Percentiles rank a stretch among this genome's conserved stretches.
Evolutionary conservation across 768 basidiomycete species (phyloP).

Genomic region (Lanmaoa rubissima): DNA sequence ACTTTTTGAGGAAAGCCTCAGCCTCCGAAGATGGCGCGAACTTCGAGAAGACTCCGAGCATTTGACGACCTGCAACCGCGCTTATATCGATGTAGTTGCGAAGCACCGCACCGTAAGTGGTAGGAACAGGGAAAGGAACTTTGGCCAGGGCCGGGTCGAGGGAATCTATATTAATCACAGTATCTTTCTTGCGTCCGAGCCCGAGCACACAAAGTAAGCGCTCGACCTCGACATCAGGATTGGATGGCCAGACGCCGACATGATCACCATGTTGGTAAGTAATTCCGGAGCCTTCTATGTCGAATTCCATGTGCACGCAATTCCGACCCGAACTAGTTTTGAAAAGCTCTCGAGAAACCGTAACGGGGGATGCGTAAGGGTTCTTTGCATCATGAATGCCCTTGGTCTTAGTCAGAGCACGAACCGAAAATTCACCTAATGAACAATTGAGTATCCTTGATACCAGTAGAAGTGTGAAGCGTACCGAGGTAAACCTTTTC

Average conservation of each 20-base stretch:
- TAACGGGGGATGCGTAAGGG: conserved; percentile 86
- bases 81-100: conserved; percentile 97
- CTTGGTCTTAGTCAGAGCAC: conserved; percentile 88
- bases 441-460: neutral
- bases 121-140: conserved; percentile 97
- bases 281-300: conserved; percentile 92
- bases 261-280: conserved; percentile 99
- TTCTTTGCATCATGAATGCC: conserved; percentile 99
- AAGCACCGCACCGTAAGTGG: conserved; percentile 90
- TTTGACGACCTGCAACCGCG: conserved; percentile 91
- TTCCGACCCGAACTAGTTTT: conserved; percentile 69
- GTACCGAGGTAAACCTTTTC: conserved; percentile 94
- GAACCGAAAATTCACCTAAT: conserved; percentile 89
- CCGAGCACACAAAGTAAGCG: conserved; percentile 86
- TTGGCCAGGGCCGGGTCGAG: conserved; percentile 97
- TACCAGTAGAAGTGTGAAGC: conserved; percentile 18
- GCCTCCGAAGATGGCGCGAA: conserved; percentile 84
- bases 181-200: conserved; percentile 74
- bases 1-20: conserved; percentile 64
- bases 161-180: conserved; percentile 90
- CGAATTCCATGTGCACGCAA: conserved; percentile 93
- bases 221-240: conserved; percentile 89
- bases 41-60: conserved; percentile 81
- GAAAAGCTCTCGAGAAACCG: conserved; percentile 81
- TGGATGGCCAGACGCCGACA: conserved; percentile 95